phyloP scores from a whole-genome alignment of 2,329 filamentous ascomycete genomes.

The Colletotrichum euphorbiae region DNA sequence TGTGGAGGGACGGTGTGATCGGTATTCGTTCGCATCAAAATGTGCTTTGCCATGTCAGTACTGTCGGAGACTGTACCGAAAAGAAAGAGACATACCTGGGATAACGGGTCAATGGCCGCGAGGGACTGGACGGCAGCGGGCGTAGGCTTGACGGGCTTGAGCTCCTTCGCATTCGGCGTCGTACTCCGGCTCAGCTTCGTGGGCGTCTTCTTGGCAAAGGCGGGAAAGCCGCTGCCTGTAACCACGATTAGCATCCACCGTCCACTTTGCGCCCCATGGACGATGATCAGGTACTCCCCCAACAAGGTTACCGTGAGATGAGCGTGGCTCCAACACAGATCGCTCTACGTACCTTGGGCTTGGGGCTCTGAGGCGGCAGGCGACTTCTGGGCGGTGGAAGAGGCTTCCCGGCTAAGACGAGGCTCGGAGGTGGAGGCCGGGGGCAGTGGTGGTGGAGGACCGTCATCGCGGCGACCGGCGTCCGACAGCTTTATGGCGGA shows the following conservation, averaged over 20 bases:
- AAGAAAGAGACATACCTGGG: constrained; percentile 43
- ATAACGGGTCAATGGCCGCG: constrained; percentile 46
- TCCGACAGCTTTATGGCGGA: constrained; percentile 37
- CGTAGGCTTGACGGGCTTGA: constrained; percentile 38
- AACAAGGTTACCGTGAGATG: background rate
- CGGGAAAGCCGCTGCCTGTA: constrained; percentile 35
- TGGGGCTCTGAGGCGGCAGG: constrained; percentile 47
- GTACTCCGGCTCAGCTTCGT: constrained; percentile 33
- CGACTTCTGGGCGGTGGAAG: constrained; percentile 40
- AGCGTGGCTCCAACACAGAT: background rate
- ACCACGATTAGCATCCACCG: constrained; percentile 25
- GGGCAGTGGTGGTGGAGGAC: constrained; percentile 5
- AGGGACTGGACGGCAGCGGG: constrained; percentile 34
- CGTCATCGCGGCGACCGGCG: constrained; percentile 31
- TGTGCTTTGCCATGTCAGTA: constrained; percentile 58
- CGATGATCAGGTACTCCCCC: constrained; percentile 2
- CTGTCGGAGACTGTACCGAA: background rate
- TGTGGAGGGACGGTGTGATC: constrained; percentile 68
- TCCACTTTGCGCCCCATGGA: constrained; percentile 15
- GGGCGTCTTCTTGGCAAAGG: constrained; percentile 39
- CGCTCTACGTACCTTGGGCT: constrained; percentile 45
- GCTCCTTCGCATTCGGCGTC: constrained; percentile 39
- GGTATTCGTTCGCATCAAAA: constrained; percentile 75
- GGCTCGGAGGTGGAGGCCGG: constrained; percentile 44
- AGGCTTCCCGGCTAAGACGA: constrained; percentile 39